Base-by-base conservation (phyloP, 176 grass and related monocot species). In the Calamus simplicifolius region DNA sequence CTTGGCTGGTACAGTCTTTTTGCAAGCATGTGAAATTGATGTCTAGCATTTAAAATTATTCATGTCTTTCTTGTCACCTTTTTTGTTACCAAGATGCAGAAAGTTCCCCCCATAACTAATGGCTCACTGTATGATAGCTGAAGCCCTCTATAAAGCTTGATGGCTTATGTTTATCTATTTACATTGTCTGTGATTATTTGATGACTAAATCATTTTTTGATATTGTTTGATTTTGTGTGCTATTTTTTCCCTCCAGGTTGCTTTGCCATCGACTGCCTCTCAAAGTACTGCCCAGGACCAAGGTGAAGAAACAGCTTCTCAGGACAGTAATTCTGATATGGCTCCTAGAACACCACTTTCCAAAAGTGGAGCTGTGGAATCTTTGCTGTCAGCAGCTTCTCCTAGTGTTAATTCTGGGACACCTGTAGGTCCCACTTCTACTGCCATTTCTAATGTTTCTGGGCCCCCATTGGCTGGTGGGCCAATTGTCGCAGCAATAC, bases 301-400 rank as follows among this genome's bases (percentile, higher is more conserved):
- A 75, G 52, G 50, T 58, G 94, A 93, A 67, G 88, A 89, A 73
- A 57, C 49, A 54, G n/a, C 77, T 77, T 57, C 81, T 18, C 79
- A 73, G 73, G 94, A 92, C 77, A 80, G 63, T 82, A 97, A 73
- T 67, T 26, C 73, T 75, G 81, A 88, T 57, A 67, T 59, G 8
- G 19, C 21, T 0, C 79, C 84, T 75, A 64, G 78, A 65, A 92
- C 94, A 28, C 84, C 84, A 70, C 75, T 88, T 85, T 56, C 73
- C 10, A 98, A 98, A 86, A 72, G 7, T 79, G 79, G 43, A 69
- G 69, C 70, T 70, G 50, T 77, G 51, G 81, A 59, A 60, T 23
- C 72, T 58, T 60, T 69, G 58, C 58, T 80, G 52, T 75, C 77
- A 69, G 54, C 63, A 58, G 64, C 73, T 70, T 68, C 62, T 49